A percentile compares a stretch with the other conserved stretches of the same genome.
phyloP scores from a whole-genome alignment of 1,284 basidiomycete genomes.

The Vanrija pseudolonga region DNA sequence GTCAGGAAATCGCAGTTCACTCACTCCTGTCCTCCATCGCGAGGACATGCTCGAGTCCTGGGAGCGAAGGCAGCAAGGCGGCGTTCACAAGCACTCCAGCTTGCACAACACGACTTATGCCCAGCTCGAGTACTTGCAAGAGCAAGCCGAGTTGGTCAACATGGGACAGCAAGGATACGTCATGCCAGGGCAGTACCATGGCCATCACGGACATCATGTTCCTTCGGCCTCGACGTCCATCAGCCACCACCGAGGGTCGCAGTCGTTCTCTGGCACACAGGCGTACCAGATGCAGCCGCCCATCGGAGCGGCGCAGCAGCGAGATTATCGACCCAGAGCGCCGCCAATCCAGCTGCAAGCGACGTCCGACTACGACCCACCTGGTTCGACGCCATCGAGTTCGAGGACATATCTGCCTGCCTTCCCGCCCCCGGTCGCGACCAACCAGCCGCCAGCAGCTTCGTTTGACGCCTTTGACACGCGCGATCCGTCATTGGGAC shows the following conservation, averaged over 20 bases:
- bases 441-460: constrained; percentile 15
- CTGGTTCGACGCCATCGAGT: constrained; percentile 6
- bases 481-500: constrained; percentile 28
- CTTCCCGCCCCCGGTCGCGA: constrained; percentile 47
- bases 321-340: not conserved
- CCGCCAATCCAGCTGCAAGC: constrained; percentile 12
- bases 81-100: constrained; percentile 36
- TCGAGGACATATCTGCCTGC: constrained; percentile 36
- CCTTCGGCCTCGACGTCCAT: constrained; percentile 2
- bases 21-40: constrained; percentile 82
- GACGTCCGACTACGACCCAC: constrained; percentile 36
- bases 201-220: not conserved
- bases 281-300: constrained; percentile 43
- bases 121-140: constrained; percentile 81
- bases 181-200: constrained; percentile 39
- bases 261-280: constrained; percentile 22
- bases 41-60: constrained; percentile 87
- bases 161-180: constrained; percentile 36
- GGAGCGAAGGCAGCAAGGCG: constrained; percentile 65
- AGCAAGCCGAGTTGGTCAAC: constrained; percentile 80
- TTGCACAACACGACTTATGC: constrained; percentile 63
- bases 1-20: constrained; percentile 62
- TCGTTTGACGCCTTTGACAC: constrained; percentile 43
- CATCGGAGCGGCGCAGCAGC: constrained; percentile 22
- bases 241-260: constrained; percentile 22